A percentile compares a stretch with the other conserved stretches of the same genome.
These are phyloP conservation scores for Ochetophila trinervis DNA, from an alignment of 306 rosid genomes.

Conservation along the genomic window DNA sequence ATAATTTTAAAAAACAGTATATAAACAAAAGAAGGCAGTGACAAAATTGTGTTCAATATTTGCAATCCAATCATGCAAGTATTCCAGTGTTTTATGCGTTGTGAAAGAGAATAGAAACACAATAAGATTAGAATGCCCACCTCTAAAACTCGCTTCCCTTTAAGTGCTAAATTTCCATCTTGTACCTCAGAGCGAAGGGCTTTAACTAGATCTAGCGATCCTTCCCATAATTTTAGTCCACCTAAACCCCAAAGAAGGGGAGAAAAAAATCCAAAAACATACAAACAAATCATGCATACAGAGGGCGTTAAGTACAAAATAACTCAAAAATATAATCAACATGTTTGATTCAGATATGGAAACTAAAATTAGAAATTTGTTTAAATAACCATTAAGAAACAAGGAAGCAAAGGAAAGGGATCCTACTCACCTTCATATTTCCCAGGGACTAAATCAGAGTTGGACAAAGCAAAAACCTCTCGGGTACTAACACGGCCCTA, in stretches of 20 bases:
- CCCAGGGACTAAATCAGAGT: conserved; percentile 91
- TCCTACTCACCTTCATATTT: conserved; percentile 68
- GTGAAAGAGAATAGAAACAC: conserved; percentile 26
- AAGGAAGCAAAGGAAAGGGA: conserved; percentile 15
- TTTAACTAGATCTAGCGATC: conserved; percentile 78
- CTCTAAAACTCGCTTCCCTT: conserved; percentile 75
- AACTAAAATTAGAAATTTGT: background rate
- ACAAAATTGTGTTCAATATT: background rate
- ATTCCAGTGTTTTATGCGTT: background rate
- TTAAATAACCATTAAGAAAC: background rate
- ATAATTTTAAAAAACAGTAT: background rate
- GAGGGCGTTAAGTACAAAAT: background rate
- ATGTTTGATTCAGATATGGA: background rate
- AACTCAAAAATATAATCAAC: background rate
- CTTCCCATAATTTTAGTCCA: conserved; percentile 92
- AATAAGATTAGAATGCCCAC: conserved; percentile 43
- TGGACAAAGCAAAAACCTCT: conserved; percentile 81
- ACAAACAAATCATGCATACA: conserved; percentile 1
- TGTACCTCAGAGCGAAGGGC: conserved; percentile 55
- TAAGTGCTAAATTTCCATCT: conserved; percentile 46
- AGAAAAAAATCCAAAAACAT: background rate
- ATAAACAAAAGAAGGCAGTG: background rate
- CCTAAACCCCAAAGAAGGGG: conserved; percentile 40
- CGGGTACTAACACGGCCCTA: conserved; percentile 80
- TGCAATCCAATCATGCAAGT: background rate